A percentile compares a stretch with the other conserved stretches of the same genome.
phyloP scores from a whole-genome alignment of 83 land plant genomes.

The Thuja plicata region DNA sequence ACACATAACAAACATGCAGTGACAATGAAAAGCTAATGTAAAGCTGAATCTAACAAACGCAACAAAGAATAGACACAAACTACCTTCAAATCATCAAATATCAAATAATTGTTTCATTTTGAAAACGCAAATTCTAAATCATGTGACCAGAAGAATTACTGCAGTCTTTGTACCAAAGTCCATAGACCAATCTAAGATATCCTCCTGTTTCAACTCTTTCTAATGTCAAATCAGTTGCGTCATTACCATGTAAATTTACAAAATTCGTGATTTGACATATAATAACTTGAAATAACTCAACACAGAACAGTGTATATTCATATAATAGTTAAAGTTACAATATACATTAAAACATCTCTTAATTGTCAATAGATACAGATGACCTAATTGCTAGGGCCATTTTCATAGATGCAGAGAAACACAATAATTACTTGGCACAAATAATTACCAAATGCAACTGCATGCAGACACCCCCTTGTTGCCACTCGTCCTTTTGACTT shows the following conservation, averaged over 20 bases:
- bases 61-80: background rate
- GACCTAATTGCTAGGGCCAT: background rate
- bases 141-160: background rate
- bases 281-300: background rate
- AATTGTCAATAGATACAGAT: background rate
- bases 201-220: background rate
- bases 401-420: background rate
- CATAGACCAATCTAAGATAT: background rate
- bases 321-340: background rate
- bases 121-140: background rate
- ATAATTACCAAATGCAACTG: background rate
- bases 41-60: background rate
- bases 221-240: background rate
- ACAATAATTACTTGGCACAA: background rate
- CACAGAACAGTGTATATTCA: background rate
- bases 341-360: background rate
- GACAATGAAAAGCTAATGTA: background rate
- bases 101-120: background rate
- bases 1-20: constrained; percentile 1
- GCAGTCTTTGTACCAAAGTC: background rate
- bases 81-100: background rate
- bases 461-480: background rate
- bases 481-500: background rate
- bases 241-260: background rate
- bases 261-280: background rate